Conservation (phyloP, 1,139 yeast species). For the Protomyces arabidopsidicola region DNA sequence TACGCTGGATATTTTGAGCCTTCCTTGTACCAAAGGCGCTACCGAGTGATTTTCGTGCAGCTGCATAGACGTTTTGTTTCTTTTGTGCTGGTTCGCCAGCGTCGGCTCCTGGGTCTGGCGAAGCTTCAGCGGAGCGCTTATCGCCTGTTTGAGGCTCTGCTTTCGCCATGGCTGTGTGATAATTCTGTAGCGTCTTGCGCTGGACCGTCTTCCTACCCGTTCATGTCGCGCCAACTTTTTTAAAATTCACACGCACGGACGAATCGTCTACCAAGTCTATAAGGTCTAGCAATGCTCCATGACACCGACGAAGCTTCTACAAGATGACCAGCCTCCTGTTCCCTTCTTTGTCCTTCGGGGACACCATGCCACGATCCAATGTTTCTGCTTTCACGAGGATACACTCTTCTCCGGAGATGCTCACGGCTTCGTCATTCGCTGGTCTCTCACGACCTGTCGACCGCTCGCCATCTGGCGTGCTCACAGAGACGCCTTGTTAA, state of each 20-base stretch:
- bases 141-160: slow-evolving; percentile 7
- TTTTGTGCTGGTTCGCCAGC: slow-evolving; percentile 5
- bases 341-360: slow-evolving; percentile 21
- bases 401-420: slow-evolving; percentile 21
- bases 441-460: slow-evolving; percentile 17
- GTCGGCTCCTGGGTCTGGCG: background rate
- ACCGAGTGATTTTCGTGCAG: slow-evolving; percentile 76
- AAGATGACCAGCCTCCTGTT: background rate
- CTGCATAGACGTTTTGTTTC: slow-evolving; percentile 12
- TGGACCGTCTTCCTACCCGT: background rate
- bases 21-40: slow-evolving; percentile 96
- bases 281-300: too few species aligned
- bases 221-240: background rate
- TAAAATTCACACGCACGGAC: background rate
- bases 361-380: slow-evolving; percentile 7
- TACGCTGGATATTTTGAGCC: slow-evolving; percentile 85
- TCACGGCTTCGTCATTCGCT: slow-evolving; percentile 7
- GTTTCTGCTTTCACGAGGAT: background rate
- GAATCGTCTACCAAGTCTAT: too few species aligned
- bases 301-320: background rate
- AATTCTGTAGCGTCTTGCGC: background rate
- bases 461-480: slow-evolving; percentile 25
- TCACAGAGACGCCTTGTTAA: slow-evolving; percentile 10
- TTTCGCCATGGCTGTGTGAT: background rate
- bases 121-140: slow-evolving; percentile 14